Evolutionary conservation across 129 eudicot species (phyloP), one percentile per base, ranked within the genome.

Genomic region (Saussurea involucrata): DNA sequence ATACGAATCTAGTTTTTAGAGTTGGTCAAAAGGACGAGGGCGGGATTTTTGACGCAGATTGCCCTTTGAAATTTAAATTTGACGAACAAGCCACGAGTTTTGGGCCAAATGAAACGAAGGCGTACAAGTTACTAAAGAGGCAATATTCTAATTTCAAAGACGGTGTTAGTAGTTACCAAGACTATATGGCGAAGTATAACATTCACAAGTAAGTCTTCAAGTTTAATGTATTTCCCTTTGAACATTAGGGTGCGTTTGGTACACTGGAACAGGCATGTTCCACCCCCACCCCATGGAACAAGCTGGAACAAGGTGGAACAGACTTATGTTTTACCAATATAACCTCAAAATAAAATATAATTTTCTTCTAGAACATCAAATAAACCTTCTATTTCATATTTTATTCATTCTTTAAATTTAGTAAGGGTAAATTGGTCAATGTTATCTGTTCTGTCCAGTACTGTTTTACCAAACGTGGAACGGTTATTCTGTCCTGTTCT

Each of bases 31-130:
- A 76, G 80, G 82, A 40, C 3, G 92, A 69, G 34, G 42, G 60
- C 20, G 87, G 79, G 67, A 4, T 85, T 5, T 83, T 88, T 68
- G 92, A 82, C 76, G 72, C 67, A 12, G 69, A 79, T 34, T 87
- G 89, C 69, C 89, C 85, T 0, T 33, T 88, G 42, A 86, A 83
- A 31, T 79, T 89, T 78, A 87, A 83, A 42, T 89, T 87, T 74
- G 72, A 80, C 24, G 76, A 68, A 73, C 32, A 31, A 31, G 8
- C 10, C 27, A 21, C 46, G 5, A 69, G 63, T 20, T 72, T 84
- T 40, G 86, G 87, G 74, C 67, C 71, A 66, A 74, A 77, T 55
- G 98, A 84, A 77, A 46, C 76, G 77, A 76, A 77, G 31, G 8
- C 40, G 2, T 85, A 42, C 73, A 72, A 80, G 53, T 42, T 79